These are phyloP conservation scores for Chamaenerion angustifolium DNA, from an alignment of 345 rosid genomes.

Conservation along the genomic window DNA sequence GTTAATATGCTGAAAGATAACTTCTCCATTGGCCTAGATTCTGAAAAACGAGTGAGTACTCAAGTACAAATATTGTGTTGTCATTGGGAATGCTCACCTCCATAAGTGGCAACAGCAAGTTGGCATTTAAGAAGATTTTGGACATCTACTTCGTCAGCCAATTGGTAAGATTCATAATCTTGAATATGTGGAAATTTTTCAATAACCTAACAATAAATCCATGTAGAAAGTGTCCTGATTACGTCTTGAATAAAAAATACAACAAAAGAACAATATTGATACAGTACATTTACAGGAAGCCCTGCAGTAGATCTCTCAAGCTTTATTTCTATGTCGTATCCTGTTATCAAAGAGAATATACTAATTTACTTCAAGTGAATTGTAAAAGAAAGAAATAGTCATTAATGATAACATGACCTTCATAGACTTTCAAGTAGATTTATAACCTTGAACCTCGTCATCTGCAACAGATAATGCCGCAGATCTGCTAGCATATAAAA, in stretches of 20 bases:
- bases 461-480: constrained; percentile 45
- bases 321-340: constrained; percentile 42
- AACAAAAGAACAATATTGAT: neutral
- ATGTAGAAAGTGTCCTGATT: neutral
- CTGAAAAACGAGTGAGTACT: too few relatives aligned
- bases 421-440: neutral
- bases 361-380: neutral
- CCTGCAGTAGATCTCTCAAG: constrained; percentile 40
- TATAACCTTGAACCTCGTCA: constrained; percentile 48
- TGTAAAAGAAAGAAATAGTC: neutral
- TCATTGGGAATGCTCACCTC: constrained; percentile 18
- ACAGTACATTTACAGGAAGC: constrained; percentile 39
- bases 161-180: constrained; percentile 46
- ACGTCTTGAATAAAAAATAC: neutral
- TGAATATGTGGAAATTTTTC: constrained; percentile 77
- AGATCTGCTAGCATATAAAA: constrained; percentile 47
- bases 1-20: too few relatives aligned
- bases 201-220: constrained; percentile 36
- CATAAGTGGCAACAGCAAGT: constrained; percentile 46
- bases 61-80: too few relatives aligned
- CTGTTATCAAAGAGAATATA: constrained; percentile 23
- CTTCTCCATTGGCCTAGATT: too few relatives aligned
- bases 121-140: constrained; percentile 63
- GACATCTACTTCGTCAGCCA: constrained; percentile 37
- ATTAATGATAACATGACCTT: neutral